These are phyloP conservation scores for Rostrohypoxylon terebratum DNA, from an alignment of 495 filamentous ascomycete genomes.

Conservation along the genomic window DNA sequence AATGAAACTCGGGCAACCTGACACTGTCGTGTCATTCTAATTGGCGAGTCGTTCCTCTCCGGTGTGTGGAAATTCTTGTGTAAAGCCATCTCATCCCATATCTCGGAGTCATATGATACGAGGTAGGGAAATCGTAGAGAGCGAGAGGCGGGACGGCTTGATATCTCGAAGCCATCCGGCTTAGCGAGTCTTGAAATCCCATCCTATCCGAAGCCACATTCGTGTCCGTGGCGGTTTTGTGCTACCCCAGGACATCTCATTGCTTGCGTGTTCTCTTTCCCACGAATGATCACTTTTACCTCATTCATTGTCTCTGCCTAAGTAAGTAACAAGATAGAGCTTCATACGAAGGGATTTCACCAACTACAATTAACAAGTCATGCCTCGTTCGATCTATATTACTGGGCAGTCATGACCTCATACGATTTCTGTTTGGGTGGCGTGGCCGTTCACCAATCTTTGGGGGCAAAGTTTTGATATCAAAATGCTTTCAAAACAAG, in stretches of 20 bases:
- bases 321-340: not conserved
- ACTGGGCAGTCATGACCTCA: not conserved
- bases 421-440: not conserved
- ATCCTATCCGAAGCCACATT: conserved; percentile 2
- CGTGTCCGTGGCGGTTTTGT: not conserved
- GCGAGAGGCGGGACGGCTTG: not conserved
- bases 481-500: not conserved
- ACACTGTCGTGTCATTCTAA: not conserved
- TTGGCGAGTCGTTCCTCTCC: not conserved
- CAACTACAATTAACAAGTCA: not conserved
- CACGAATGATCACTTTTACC: not conserved
- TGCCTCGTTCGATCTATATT: not conserved
- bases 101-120: not conserved
- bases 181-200: not conserved
- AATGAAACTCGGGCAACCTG: not conserved
- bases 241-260: conserved; percentile 1
- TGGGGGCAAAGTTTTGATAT: not conserved
- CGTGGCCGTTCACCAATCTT: not conserved
- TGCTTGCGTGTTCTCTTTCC: not conserved
- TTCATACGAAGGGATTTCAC: not conserved
- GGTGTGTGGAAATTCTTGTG: not conserved
- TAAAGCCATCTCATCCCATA: not conserved
- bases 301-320: not conserved
- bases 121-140: not conserved
- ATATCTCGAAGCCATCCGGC: not conserved